These are phyloP conservation scores for Neurospora sp. DNA, from an alignment of 495 filamentous ascomycete species.

Conservation along the genomic window DNA sequence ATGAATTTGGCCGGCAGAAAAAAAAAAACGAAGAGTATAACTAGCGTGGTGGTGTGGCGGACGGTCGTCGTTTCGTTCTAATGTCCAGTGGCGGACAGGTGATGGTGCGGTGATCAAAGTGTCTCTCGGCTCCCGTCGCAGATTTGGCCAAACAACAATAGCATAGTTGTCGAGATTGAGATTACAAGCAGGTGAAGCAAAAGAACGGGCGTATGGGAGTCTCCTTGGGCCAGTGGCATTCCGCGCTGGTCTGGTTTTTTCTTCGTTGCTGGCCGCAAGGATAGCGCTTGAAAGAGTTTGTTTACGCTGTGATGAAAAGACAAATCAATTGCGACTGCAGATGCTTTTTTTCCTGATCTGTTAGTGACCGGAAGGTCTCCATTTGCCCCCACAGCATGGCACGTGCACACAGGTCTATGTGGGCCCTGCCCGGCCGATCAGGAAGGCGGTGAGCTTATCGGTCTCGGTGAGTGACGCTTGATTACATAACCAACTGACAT, in stretches of 20 bases:
- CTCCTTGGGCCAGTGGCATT: not conserved
- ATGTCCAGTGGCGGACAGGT: not conserved
- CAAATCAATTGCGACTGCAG: not conserved
- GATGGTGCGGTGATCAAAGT: not conserved
- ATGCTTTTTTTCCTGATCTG: not conserved
- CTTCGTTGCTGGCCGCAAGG: not conserved
- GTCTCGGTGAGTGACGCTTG: not conserved
- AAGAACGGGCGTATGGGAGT: not conserved
- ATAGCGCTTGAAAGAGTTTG: not conserved
- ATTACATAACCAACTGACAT: not conserved
- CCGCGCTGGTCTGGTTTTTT: not conserved
- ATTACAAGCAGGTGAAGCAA: not conserved
- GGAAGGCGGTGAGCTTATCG: constrained; percentile 10
- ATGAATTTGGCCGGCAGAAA: not conserved
- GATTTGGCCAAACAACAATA: not conserved
- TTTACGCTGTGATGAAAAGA: not conserved
- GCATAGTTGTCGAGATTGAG: not conserved
- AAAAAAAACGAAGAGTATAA: not conserved
- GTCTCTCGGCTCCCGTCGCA: not conserved
- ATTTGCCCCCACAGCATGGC: not conserved
- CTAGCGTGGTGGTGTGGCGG: not conserved
- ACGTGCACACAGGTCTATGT: constrained; percentile 3
- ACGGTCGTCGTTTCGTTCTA: not conserved
- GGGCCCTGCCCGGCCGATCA: not conserved
- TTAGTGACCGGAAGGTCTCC: not conserved